A percentile compares a stretch with the other conserved stretches of the same genome.
These are phyloP conservation scores for Inga oerstediana DNA, from an alignment of 306 rosid genomes.

Conservation along the genomic window DNA sequence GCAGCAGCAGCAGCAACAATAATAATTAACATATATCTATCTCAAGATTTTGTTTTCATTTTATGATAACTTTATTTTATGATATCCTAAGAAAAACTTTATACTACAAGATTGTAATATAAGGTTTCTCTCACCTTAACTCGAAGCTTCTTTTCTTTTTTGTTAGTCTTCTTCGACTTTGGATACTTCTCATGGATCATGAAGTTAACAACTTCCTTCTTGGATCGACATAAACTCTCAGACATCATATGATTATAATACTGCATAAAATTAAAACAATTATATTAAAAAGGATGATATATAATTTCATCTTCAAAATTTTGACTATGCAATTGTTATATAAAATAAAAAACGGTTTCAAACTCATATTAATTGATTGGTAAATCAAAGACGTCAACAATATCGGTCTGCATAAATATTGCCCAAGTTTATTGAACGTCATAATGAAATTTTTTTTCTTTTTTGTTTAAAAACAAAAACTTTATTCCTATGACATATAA, in stretches of 20 bases:
- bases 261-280: not conserved
- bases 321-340: too few relatives aligned
- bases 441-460: too few relatives aligned
- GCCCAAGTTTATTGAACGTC: too few relatives aligned
- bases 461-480: not conserved
- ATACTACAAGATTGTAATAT: not conserved
- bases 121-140: not conserved
- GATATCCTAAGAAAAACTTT: not conserved
- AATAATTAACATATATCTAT: not conserved
- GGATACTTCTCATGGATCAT: not conserved
- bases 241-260: not conserved
- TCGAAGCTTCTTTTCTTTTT: not conserved
- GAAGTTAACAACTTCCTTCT: not conserved
- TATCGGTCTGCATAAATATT: too few relatives aligned
- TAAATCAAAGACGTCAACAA: too few relatives aligned
- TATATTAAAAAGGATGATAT: too few relatives aligned
- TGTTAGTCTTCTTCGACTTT: not conserved
- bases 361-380: too few relatives aligned
- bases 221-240: not conserved
- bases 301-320: too few relatives aligned
- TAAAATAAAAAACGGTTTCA: too few relatives aligned
- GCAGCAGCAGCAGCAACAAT: too few relatives aligned
- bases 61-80: not conserved
- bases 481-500: not conserved
- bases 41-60: not conserved